Percentiles rank a stretch among this genome's conserved stretches.
phyloP scores from a whole-genome alignment of 1,139 yeast species.

The Suhomyces kunorum region DNA sequence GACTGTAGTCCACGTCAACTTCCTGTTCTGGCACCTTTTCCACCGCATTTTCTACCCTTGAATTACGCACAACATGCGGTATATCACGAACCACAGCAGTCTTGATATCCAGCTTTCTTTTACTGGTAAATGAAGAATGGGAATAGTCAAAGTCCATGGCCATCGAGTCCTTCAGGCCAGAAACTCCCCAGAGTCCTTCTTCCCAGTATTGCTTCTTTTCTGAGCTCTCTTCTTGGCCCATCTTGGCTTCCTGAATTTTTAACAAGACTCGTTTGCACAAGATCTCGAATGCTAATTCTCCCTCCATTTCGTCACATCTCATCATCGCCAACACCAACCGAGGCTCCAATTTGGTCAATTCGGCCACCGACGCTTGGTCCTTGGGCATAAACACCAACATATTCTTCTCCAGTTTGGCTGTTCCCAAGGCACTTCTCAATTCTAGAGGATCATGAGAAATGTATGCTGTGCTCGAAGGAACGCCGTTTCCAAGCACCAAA shows the following conservation, averaged over 20 bases:
- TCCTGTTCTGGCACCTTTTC: constrained; percentile 11
- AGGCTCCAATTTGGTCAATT: constrained; percentile 3
- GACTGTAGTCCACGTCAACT: constrained; percentile 13
- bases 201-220: constrained; percentile 8
- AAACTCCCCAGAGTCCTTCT: constrained; percentile 3
- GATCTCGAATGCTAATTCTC: constrained; percentile 18
- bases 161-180: background rate
- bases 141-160: background rate
- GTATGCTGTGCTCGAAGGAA: constrained; percentile 9
- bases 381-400: constrained; percentile 16
- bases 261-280: constrained; percentile 19
- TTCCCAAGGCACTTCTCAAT: constrained; percentile 11
- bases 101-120: constrained; percentile 3
- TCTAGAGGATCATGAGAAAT: constrained; percentile 13
- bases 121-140: background rate
- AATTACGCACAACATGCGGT: constrained; percentile 3
- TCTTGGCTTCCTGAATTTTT: constrained; percentile 16
- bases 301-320: constrained; percentile 19
- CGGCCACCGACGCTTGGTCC: constrained; percentile 10
- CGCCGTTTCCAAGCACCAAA: constrained; percentile 2
- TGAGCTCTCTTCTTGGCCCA: background rate
- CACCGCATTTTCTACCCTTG: background rate
- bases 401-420: constrained; percentile 9
- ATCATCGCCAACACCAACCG: constrained; percentile 14
- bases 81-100: constrained; percentile 8